A percentile compares a stretch with the other conserved stretches of the same genome.
These are phyloP conservation scores for Fraxinus greggii DNA, from an alignment of 305 asterid genomes.

Conservation along the genomic window DNA sequence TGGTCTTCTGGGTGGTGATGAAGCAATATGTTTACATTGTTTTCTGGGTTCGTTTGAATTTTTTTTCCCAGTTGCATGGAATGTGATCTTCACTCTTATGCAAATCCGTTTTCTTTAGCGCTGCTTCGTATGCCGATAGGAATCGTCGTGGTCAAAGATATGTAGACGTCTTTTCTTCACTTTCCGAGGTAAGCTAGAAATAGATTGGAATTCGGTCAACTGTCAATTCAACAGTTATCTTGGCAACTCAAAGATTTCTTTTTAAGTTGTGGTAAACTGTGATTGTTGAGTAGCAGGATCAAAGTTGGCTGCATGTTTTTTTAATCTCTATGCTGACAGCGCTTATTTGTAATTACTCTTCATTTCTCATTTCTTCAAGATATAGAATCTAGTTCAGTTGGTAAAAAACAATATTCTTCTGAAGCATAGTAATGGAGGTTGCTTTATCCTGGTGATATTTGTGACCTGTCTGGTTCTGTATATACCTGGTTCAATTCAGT, in stretches of 20 bases:
- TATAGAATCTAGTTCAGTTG: background rate
- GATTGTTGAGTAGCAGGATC: background rate
- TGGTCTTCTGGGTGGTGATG: background rate
- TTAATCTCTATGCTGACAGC: background rate
- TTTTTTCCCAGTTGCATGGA: background rate
- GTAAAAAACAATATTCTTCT: background rate
- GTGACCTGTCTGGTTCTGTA: background rate
- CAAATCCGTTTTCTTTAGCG: background rate
- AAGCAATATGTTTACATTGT: background rate
- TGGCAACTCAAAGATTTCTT: background rate
- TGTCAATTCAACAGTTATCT: background rate
- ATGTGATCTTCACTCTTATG: background rate
- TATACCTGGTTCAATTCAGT: background rate
- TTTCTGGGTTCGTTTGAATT: background rate
- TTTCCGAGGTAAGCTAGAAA: background rate
- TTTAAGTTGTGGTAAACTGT: background rate
- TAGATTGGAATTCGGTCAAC: background rate
- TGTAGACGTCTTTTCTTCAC: background rate
- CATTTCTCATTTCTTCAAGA: background rate
- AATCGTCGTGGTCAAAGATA: no score
- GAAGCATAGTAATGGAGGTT: background rate
- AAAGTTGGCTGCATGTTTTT: background rate
- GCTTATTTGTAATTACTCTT: background rate
- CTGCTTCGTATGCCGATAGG: background rate
- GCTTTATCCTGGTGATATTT: slow-evolving; percentile 2